These are phyloP conservation scores for Cystofilobasidium bisporidii DNA, from an alignment of 768 basidiomycete genomes.

Conservation along the genomic window DNA sequence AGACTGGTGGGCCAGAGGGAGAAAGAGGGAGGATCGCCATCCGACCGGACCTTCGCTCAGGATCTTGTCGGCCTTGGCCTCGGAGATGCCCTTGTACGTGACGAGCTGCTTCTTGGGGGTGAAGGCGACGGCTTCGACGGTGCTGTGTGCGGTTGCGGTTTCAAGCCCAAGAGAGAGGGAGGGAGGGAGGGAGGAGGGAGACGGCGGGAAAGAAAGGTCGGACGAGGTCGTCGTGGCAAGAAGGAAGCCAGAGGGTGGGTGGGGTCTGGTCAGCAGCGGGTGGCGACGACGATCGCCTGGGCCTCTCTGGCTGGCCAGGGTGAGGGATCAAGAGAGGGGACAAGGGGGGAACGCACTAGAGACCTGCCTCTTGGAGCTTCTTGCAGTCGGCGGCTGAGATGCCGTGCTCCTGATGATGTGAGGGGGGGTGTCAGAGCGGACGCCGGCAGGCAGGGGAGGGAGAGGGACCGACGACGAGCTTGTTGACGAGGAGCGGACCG, in stretches of 20 bases:
- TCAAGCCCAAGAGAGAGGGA: too few species aligned
- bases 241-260: background rate
- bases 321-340: too few species aligned
- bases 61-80: constrained; percentile 95
- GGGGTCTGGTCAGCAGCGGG: too few species aligned
- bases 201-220: background rate
- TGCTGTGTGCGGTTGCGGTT: constrained; percentile 37
- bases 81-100: constrained; percentile 91
- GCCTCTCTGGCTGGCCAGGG: too few species aligned
- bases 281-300: background rate
- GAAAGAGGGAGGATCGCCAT: background rate
- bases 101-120: constrained; percentile 88
- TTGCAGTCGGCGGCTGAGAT: constrained; percentile 84
- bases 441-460: background rate
- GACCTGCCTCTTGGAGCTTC: constrained; percentile 84
- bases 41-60: constrained; percentile 63
- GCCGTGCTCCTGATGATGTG: constrained; percentile 59
- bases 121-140: constrained; percentile 90
- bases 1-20: background rate
- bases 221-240: background rate
- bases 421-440: background rate
- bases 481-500: constrained; percentile 74
- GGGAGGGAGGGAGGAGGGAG: too few species aligned
- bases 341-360: constrained; percentile 43
- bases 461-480: constrained; percentile 42